Evolutionary conservation across 441 rosid genomes (phyloP), one percentile per base, ranked within the genome.

Genomic region (Populus hybrid): DNA sequence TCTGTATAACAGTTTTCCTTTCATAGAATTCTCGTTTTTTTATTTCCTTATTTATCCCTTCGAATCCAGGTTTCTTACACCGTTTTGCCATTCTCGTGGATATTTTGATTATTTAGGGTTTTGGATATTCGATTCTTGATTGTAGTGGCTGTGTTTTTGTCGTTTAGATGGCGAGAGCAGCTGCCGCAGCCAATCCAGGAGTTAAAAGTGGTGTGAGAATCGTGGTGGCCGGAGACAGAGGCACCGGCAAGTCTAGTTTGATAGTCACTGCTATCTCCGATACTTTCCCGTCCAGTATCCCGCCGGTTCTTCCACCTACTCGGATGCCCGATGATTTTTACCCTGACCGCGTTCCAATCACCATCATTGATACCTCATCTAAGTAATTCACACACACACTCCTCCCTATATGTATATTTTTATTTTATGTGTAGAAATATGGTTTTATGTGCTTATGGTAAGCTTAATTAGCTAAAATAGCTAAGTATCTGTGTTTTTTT

Each of bases 231-330:
- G 99, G 99, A 59, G 99, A 92, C 72, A 89, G 90, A 42, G 96
- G 97, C 72, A 94, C 98, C 3, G 99, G 99, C 24, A 96, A 96
- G 80, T 92, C 99, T 9, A 96, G 98, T 87, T 87, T 96, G 89
- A 94, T 96, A 80, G 89, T 88, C 2, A 91, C 97, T 33, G 97
- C 97, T 20, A 94, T 97, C 1, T 82, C 93, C 2, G 96, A 94
- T 10, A 74, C 78, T 45, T 94, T 87, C 77, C 94, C 95, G 2
- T 64, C 88, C 6, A 94, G 88, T 64, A 90, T 86, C 23, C 96
- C 94, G 26, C 97, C 94, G 2, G 87, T 96, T 77, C 82, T 95
- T 28, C 99, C 97, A 6, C 94, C 94, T 10, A 92, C 96, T 2
- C 85, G 90, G 78, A 72, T 94, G 83, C 97, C 99, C 0, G 86